Evolutionary conservation across 2,329 filamentous ascomycete species (phyloP).

Genomic region (Sporothrix schenckii): DNA sequence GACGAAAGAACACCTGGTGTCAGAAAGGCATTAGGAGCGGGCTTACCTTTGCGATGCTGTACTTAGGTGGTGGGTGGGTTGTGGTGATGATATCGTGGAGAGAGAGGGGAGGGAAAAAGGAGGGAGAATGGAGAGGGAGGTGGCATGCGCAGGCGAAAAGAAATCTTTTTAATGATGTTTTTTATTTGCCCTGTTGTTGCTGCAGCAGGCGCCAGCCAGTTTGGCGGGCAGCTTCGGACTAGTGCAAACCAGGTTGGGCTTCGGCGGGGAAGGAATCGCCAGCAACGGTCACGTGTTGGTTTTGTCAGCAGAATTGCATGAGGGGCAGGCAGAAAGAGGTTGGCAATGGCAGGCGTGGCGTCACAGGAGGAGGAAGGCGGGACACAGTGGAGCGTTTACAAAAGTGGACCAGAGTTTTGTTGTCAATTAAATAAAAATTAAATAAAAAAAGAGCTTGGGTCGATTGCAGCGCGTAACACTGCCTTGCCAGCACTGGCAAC

Average conservation of each 20-base stretch:
- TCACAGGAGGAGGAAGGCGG: conserved; percentile 14
- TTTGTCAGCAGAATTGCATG: conserved; percentile 19
- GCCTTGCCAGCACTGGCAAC: not conserved
- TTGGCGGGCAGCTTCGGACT: conserved; percentile 30
- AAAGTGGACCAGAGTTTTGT: conserved; percentile 5
- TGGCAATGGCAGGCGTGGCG: not conserved
- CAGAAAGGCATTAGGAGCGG: not conserved
- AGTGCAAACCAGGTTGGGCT: conserved; percentile 34
- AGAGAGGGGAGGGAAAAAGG: conserved; percentile 24
- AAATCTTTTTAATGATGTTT: conserved; percentile 37
- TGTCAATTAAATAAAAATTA: conserved; percentile 8
- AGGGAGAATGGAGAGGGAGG: conserved; percentile 20
- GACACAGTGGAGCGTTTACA: not conserved
- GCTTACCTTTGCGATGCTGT: conserved; percentile 34
- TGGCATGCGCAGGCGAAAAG: conserved; percentile 29
- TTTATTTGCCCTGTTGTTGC: conserved; percentile 34
- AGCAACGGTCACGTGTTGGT: conserved; percentile 31
- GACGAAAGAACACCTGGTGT: not conserved
- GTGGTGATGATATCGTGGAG: conserved; percentile 30
- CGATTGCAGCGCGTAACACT: not conserved
- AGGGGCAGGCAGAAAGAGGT: conserved; percentile 16
- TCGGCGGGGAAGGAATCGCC: conserved; percentile 28
- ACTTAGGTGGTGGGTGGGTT: conserved; percentile 23
- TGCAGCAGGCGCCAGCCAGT: conserved; percentile 32
- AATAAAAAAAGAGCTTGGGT: conserved; percentile 13